Base-by-base conservation (phyloP, 2,329 filamentous ascomycete genomes). In the Madurella mycetomatis region DNA sequence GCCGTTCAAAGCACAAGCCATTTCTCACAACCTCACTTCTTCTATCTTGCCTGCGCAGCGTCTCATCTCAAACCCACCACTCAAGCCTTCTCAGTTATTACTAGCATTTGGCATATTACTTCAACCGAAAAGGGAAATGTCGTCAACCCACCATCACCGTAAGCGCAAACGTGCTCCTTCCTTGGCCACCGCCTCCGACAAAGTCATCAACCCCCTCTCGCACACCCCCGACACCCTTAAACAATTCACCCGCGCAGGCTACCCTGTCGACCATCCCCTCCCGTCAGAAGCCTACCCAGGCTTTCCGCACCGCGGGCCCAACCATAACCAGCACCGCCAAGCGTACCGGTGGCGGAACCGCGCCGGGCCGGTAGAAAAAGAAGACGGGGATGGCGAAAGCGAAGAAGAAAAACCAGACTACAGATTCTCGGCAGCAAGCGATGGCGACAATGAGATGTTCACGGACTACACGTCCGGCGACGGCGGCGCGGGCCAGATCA, bases 221-320 rank as follows among this genome's bases (percentile, higher is more conserved):
- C 76, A 84, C 60, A 70, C 75, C 1, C 79, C 78, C 0, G 66
- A 70, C 47, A 75, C 77, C 37, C 75, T 83, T 47, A 70, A 66
- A 43, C 82, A 85, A 62, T 76, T 84, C 51, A 66, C 70, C 30
- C 61, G 78, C 2, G 82, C 82, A 2, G 82, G 82, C 4, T 68
- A 84, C 34, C 66, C 72, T 5, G 70, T 79, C 11, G 67, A 73
- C 47, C 74, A 81, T 25, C 71, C 67, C 59, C 67, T 71, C 39
- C 79, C 70, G 9, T 71, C 65, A 12, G 64, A 56, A 53, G 63
- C 56, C 44, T 66, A 70, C 51, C 70, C 68, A 0, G 66, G 72
- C 9, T 85, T 84, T 48, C 82, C 82, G 1, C 81, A 85, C 64
- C 71, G 75, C 17, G 54, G 64, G 67, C 4, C 60, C 77, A 15